Percentiles rank a stretch among this genome's conserved stretches.
These are phyloP conservation scores for Cladophialophora bantiana DNA, from an alignment of 2,329 filamentous ascomycete genomes.

Conservation along the genomic window DNA sequence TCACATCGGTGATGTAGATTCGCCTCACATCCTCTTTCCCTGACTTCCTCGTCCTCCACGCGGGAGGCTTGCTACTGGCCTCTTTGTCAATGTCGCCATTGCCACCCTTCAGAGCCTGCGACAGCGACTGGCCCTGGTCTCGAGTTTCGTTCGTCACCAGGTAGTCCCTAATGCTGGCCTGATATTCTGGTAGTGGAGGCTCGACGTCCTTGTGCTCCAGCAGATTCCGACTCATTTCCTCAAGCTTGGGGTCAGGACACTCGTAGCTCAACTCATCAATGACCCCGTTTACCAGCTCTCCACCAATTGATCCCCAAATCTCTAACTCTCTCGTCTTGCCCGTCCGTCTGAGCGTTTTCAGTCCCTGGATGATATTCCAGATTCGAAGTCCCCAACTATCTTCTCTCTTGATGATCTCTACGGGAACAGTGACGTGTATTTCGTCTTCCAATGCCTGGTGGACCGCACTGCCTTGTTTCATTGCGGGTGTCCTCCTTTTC, in stretches of 20 bases:
- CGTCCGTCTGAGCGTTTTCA: conserved; percentile 74
- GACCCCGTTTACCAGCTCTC: conserved; percentile 83
- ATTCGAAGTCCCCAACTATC: conserved; percentile 82
- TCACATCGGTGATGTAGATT: conserved; percentile 86
- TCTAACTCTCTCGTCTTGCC: conserved; percentile 78
- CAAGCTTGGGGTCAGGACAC: conserved; percentile 75
- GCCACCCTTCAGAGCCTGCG: conserved; percentile 38
- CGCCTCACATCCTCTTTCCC: conserved; percentile 43
- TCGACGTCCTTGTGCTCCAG: conserved; percentile 64
- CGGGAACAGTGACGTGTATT: conserved; percentile 76
- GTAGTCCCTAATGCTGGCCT: conserved; percentile 56
- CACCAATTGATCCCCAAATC: conserved; percentile 84
- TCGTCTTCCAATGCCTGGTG: conserved; percentile 86
- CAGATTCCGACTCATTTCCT: conserved; percentile 61
- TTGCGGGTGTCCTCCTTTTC: conserved; percentile 77
- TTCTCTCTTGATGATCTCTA: conserved; percentile 76
- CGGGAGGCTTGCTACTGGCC: conserved; percentile 19
- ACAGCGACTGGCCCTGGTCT: conserved; percentile 43
- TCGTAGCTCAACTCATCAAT: conserved; percentile 85
- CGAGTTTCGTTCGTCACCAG: conserved; percentile 43
- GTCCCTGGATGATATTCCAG: conserved; percentile 89
- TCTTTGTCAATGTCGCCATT: conserved; percentile 8
- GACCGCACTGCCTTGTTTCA: conserved; percentile 80
- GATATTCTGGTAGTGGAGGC: conserved; percentile 52
- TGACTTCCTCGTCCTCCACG: conserved; percentile 32